Evolutionary conservation across 371 early-diverging fungal genomes (phyloP), one percentile per base, ranked within the genome.

Genomic region (Saksenaea oblongispora): DNA sequence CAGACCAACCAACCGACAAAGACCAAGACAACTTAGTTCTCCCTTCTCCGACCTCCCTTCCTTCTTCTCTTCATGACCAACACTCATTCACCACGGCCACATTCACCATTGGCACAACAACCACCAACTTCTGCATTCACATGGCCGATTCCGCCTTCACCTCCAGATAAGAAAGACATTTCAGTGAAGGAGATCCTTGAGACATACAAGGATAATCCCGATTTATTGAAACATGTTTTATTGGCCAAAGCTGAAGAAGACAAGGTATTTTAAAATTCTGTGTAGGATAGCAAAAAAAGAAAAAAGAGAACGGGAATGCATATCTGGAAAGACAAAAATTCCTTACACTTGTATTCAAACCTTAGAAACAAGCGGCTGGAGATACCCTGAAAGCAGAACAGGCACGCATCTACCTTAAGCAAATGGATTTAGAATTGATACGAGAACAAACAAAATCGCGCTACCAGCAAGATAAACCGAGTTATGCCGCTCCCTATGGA

Each of bases 221-320:
- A 75, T 39, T 51, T 75, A 26, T 44, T 75, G 24, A 72, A 72
- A 54, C 70, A 66, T 24, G 70, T 70, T 51, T 59, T 75, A 15
- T 58, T 44, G 22, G 70, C 70, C 34, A 83, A 83, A 31, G 67
- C 80, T 1, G 84, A 81, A 63, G 82, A 83, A 68, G 82, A 83
- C 44, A 83, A 81, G 73, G 84, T 78, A 76, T 41, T 18, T n/a
- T 58, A 34, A 28, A 11, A 22, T 15, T 9, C 9, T 27, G 57
- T 11, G n/a, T 9, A 47, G 17, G n/a, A 5, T 26, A 14, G 13
- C 31, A 10, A 39, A 14, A 7, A 42, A 39, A 10, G 15, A 37
- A 37, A 24, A 24, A 56, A 54, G 18, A 44, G 22, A 28, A 28
- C n/a, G n/a, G 14, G 35, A 22, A 22, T 26, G 31, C 22, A 28